A percentile compares a stretch with the other conserved stretches of the same genome.
Evolutionary conservation across 2,329 filamentous ascomycete genomes (phyloP).

Genomic region (Decorospora gaudefroyi): DNA sequence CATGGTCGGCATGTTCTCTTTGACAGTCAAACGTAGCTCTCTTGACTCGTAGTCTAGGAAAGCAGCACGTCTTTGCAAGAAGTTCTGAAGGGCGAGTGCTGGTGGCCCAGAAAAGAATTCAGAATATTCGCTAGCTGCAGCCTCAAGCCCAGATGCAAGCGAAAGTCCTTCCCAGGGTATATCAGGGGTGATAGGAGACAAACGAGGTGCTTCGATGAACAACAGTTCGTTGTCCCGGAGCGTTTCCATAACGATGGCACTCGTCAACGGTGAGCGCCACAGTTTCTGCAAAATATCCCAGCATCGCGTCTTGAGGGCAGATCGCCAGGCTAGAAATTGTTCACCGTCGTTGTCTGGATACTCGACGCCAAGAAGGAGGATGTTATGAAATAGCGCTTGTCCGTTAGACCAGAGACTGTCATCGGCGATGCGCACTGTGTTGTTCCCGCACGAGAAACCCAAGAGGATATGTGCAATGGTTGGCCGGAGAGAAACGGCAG

Average conservation of each 20-base stretch:
- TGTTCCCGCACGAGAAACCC: constrained; percentile 79
- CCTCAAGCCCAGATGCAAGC: constrained; percentile 52
- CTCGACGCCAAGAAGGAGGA: constrained; percentile 72
- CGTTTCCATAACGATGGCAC: constrained; percentile 73
- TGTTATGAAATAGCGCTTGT: constrained; percentile 79
- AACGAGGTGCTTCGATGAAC: constrained; percentile 73
- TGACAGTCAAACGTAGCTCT: constrained; percentile 78
- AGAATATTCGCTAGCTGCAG: constrained; percentile 41
- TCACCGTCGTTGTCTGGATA: constrained; percentile 65
- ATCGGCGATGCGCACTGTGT: constrained; percentile 68
- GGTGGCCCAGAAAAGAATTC: constrained; percentile 72
- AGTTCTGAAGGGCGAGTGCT: constrained; percentile 72
- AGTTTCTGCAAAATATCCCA: constrained; percentile 73
- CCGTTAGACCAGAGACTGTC: constrained; percentile 72
- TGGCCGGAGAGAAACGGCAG: constrained; percentile 73
- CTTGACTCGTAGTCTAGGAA: constrained; percentile 83
- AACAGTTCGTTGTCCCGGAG: constrained; percentile 79
- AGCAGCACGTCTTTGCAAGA: constrained; percentile 75
- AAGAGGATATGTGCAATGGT: constrained; percentile 89
- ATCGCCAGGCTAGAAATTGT: constrained; percentile 49
- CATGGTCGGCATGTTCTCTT: constrained; percentile 65
- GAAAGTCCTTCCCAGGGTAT: constrained; percentile 74
- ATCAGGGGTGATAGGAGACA: constrained; percentile 70
- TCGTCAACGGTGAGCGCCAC: constrained; percentile 81
- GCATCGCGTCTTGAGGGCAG: constrained; percentile 51